A percentile compares a stretch with the other conserved stretches of the same genome.
Evolutionary conservation across 2,329 filamentous ascomycete species (phyloP).

Genomic region (Trichoderma sp.): DNA sequence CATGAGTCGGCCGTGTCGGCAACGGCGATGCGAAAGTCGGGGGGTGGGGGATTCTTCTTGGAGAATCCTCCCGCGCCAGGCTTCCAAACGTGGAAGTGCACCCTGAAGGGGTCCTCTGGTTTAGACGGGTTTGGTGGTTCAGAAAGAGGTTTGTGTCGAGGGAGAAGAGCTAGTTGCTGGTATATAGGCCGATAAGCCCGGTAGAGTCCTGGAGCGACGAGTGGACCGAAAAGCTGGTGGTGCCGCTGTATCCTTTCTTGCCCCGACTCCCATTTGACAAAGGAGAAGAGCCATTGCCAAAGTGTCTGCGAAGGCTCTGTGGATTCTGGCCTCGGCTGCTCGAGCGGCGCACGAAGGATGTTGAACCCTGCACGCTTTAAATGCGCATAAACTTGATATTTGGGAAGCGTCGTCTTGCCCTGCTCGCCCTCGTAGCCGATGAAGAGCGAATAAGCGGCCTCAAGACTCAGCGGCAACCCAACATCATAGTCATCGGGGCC

Average conservation of each 20-base stretch:
- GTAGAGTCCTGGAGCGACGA: constrained; percentile 64
- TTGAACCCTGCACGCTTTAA: constrained; percentile 82
- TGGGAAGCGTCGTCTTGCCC: constrained; percentile 68
- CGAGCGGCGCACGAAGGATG: constrained; percentile 66
- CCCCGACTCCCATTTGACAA: constrained; percentile 39
- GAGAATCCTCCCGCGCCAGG: constrained; percentile 62
- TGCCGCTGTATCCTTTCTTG: constrained; percentile 30
- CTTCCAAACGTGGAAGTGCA: constrained; percentile 85
- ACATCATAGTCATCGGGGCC: constrained; percentile 53
- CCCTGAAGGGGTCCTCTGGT: constrained; percentile 60
- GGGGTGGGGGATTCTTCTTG: constrained; percentile 74
- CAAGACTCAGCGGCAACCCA: constrained; percentile 83
- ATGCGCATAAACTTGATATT: constrained; percentile 85
- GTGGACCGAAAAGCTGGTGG: constrained; percentile 52
- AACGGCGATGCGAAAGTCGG: constrained; percentile 84
- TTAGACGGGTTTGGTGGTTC: constrained; percentile 32
- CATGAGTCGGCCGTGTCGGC: constrained; percentile 71
- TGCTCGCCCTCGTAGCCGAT: constrained; percentile 68
- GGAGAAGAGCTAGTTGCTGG: constrained; percentile 71
- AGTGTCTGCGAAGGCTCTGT: constrained; percentile 35
- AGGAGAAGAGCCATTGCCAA: constrained; percentile 57
- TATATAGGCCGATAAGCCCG: constrained; percentile 73
- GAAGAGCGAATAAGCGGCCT: constrained; percentile 85
- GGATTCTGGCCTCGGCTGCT: constrained; percentile 25
- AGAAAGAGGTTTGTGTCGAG: constrained; percentile 61